Evolutionary conservation across 345 rosid genomes (phyloP), one percentile per base, ranked within the genome.

Genomic region (Boechera divaricarpa): DNA sequence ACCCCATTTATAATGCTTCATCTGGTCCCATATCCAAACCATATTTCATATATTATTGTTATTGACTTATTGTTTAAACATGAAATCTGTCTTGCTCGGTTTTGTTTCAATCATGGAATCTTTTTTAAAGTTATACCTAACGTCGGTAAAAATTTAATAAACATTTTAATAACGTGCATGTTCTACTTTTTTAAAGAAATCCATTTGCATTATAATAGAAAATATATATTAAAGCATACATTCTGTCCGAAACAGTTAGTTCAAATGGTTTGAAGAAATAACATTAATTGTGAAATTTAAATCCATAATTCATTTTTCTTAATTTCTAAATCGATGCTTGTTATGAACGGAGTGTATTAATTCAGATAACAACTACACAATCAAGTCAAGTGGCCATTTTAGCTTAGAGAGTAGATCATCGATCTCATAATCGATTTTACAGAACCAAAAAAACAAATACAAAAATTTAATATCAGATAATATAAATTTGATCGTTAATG

Each of bases 101-200:
- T 47, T 55, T 54, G 35, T 63, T 70, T 56, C 63, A 45, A 63
- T 12, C 16, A 33, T 10, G 54, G 59, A 57, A 71, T 63, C 66
- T 56, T 56, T 69, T 52, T 54, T 15, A 76, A 76, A 69, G 70
- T 69, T 76, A 42, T 76, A 69, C 74, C 80, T 69, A 76, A 69
- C 80, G 10, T 53, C 48, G 11, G 57, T 76, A 28, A 51, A 76
- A 59, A 3, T 3, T 18, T 16, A 26, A 47, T 67, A 28, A 55
- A 48, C 53, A 48, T 41, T 67, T 45, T 39, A 10, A 45, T 65
- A 67, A 48, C 33, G 42, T 48, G 52, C 44, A 12, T 67, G 28
- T 44, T 74, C 52, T 48, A 57, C 79, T 67, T 41, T 41, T 60
- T 35, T 4, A n/a, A 75, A 13, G 10, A 13, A 36, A 28, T 48